Evolutionary conservation across 2,329 filamentous ascomycete genomes (phyloP).

Genomic region (Leptographium procerum): DNA sequence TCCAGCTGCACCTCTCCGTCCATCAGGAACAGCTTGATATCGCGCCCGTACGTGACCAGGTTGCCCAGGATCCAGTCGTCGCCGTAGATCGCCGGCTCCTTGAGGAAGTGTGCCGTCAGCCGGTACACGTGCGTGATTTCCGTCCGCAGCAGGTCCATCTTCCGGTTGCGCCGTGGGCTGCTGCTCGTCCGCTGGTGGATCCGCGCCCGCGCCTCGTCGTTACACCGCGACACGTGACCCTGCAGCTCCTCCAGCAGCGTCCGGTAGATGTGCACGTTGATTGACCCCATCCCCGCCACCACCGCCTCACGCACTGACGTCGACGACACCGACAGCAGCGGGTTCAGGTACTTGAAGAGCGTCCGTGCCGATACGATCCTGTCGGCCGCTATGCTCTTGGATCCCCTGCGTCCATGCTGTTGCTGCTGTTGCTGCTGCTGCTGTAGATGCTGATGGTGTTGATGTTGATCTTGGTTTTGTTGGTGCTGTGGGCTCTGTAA

Average conservation of each 20-base stretch:
- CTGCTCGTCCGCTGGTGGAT: slow-evolving; percentile 81
- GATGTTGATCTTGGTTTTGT: too few relatives aligned
- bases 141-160: slow-evolving; percentile 77
- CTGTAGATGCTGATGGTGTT: too few relatives aligned
- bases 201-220: slow-evolving; percentile 75
- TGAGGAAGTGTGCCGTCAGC: slow-evolving; percentile 80
- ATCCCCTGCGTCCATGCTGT: background rate
- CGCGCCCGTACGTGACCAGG: slow-evolving; percentile 79
- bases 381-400: slow-evolving; percentile 29
- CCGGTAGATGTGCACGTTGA: slow-evolving; percentile 88
- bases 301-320: slow-evolving; percentile 79
- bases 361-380: slow-evolving; percentile 82
- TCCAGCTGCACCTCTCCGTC: slow-evolving; percentile 91
- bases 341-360: slow-evolving; percentile 84
- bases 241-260: slow-evolving; percentile 84
- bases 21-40: slow-evolving; percentile 87
- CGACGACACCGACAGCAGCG: slow-evolving; percentile 69
- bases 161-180: slow-evolving; percentile 67
- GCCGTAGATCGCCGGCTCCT: slow-evolving; percentile 63
- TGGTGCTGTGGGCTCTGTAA: too few relatives aligned
- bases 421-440: background rate
- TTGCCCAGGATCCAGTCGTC: slow-evolving; percentile 89
- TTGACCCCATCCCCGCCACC: slow-evolving; percentile 83
- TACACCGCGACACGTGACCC: slow-evolving; percentile 73
- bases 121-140: slow-evolving; percentile 97